Percentiles rank a stretch among this genome's conserved stretches.
These are phyloP conservation scores for Osmanthus fragrans DNA, from an alignment of 257 asterid genomes.

Conservation along the genomic window DNA sequence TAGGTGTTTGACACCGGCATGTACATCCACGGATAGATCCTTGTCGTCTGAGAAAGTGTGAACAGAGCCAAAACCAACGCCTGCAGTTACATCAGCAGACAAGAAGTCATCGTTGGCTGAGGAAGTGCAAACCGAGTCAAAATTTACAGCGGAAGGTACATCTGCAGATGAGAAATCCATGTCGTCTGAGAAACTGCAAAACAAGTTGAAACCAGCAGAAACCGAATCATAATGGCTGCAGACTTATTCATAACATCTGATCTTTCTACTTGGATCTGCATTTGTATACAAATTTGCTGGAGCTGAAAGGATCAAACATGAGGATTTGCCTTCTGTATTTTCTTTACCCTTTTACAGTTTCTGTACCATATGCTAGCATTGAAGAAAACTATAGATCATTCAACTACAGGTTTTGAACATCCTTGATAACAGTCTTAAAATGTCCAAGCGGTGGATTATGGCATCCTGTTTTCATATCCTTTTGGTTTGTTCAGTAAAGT, in stretches of 20 bases:
- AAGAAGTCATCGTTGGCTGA: not conserved
- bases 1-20: slow-evolving; percentile 32
- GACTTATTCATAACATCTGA: not conserved
- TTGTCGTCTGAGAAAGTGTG: slow-evolving; percentile 9
- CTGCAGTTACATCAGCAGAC: not conserved
- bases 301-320: not conserved
- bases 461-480: not conserved
- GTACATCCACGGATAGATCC: slow-evolving; percentile 19
- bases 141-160: not conserved
- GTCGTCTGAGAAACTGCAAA: not conserved
- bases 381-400: not conserved
- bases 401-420: not conserved
- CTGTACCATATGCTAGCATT: not conserved
- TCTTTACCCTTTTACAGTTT: not conserved
- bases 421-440: not conserved
- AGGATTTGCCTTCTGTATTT: not conserved
- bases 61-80: not conserved
- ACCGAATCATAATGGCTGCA: slow-evolving; percentile 1
- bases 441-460: not conserved
- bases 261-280: not conserved
- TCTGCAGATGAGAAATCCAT: not conserved
- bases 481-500: no score
- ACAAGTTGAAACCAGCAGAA: not conserved
- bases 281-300: not conserved
- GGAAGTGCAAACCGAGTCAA: slow-evolving; percentile 5